phyloP scores from a whole-genome alignment of 257 asterid genomes.

The Asclepias syriaca region DNA sequence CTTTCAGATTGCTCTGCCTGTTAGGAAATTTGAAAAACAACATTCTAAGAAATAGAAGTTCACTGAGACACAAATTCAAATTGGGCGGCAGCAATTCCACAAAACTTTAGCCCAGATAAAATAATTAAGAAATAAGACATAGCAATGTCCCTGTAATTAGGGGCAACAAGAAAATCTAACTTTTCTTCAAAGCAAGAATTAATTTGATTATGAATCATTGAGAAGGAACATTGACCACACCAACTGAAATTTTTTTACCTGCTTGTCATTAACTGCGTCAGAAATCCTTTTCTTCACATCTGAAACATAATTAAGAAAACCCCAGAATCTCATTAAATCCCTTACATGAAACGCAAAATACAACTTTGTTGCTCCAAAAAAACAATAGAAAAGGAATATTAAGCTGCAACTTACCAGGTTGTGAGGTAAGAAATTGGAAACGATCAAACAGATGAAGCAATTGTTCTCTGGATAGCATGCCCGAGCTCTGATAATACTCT shows the following conservation, averaged over 20 bases:
- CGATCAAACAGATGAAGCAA: slow-evolving; percentile 67
- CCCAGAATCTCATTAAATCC: background rate
- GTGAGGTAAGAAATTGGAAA: slow-evolving; percentile 62
- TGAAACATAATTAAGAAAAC: slow-evolving; percentile 12
- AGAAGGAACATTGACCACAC: background rate
- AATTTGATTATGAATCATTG: background rate
- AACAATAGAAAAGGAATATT: background rate
- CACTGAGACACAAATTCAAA: background rate
- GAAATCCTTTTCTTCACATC: slow-evolving; percentile 79
- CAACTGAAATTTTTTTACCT: slow-evolving; percentile 32
- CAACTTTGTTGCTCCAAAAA: background rate
- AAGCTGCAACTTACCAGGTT: slow-evolving; percentile 39
- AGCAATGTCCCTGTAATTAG: too few species aligned
- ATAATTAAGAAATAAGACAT: background rate
- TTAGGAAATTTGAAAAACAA: background rate
- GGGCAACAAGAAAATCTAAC: too few species aligned
- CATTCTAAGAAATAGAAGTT: background rate
- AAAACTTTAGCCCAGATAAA: background rate
- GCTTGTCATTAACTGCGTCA: slow-evolving; percentile 75
- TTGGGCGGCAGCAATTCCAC: background rate
- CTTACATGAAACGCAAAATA: background rate
- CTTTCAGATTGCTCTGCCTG: background rate
- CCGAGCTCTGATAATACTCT: slow-evolving; percentile 45
- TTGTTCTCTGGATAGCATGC: slow-evolving; percentile 68
- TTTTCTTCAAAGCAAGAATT: background rate